These are phyloP conservation scores for Rhytidhysteron rufulum DNA, from an alignment of 2,329 filamentous ascomycete species.

Conservation along the genomic window DNA sequence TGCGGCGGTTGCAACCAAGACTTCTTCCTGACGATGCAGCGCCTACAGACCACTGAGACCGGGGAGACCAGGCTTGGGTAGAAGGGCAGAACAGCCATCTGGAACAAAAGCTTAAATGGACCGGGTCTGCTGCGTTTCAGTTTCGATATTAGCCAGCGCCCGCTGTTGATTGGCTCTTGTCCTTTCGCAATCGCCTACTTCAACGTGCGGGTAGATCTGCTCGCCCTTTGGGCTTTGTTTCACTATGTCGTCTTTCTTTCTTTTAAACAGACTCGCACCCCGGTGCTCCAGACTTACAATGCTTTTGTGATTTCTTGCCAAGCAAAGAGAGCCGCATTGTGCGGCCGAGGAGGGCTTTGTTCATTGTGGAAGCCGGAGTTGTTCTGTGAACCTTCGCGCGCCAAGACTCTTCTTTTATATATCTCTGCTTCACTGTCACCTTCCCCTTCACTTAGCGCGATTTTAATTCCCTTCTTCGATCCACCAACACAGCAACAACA, in stretches of 20 bases:
- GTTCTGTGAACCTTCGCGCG: slow-evolving; percentile 18
- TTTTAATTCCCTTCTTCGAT: slow-evolving; percentile 8
- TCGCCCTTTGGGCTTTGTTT: slow-evolving; percentile 24
- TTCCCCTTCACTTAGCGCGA: not conserved
- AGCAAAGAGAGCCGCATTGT: slow-evolving; percentile 10
- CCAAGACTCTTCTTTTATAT: not conserved
- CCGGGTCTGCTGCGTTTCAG: slow-evolving; percentile 28
- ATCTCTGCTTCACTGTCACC: too few species aligned
- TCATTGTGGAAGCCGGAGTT: slow-evolving; percentile 17
- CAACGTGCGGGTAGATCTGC: slow-evolving; percentile 15
- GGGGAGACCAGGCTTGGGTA: slow-evolving; percentile 33
- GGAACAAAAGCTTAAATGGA: slow-evolving; percentile 30
- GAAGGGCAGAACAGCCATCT: slow-evolving; percentile 29
- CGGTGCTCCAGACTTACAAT: not conserved
- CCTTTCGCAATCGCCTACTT: slow-evolving; percentile 14
- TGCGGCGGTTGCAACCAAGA: too few species aligned
- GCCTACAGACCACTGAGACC: slow-evolving; percentile 35
- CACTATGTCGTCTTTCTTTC: slow-evolving; percentile 18
- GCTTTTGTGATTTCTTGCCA: slow-evolving; percentile 12
- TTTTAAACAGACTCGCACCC: slow-evolving; percentile 2
- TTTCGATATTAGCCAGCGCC: slow-evolving; percentile 26
- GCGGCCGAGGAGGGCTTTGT: slow-evolving; percentile 24
- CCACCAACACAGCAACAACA: not conserved
- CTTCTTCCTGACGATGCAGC: slow-evolving; percentile 9
- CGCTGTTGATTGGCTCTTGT: slow-evolving; percentile 31